Evolutionary conservation across 306 rosid species (phyloP).

Genomic region (Dryas alaskensis): DNA sequence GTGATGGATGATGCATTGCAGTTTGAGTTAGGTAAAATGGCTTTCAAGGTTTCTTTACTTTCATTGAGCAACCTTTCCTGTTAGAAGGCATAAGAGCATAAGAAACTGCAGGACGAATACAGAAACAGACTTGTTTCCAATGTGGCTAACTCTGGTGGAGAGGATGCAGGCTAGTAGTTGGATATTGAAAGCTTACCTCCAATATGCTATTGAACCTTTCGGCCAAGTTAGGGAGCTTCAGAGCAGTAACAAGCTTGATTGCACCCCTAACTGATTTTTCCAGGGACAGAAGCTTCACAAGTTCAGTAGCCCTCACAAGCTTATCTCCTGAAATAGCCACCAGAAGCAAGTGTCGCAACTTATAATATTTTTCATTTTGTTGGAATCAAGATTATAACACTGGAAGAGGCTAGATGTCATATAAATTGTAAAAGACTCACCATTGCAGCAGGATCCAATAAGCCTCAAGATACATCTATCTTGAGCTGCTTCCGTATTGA

Average conservation of each 20-base stretch:
- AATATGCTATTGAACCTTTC: conserved; percentile 80
- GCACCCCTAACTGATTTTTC: conserved; percentile 93
- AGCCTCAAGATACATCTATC: conserved; percentile 91
- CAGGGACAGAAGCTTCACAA: conserved; percentile 72
- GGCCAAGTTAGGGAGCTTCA: conserved; percentile 91
- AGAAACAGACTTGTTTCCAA: neutral
- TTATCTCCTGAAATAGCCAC: conserved; percentile 71
- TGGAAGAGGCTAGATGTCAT: neutral
- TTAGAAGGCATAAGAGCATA: conserved; percentile 17
- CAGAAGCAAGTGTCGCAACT: conserved; percentile 11
- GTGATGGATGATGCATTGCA: conserved; percentile 27
- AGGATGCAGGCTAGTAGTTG: neutral
- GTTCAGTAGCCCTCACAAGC: conserved; percentile 88
- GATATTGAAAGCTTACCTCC: conserved; percentile 55
- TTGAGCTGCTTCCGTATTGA: conserved; percentile 84
- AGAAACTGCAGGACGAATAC: conserved; percentile 20
- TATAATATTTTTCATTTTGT: neutral
- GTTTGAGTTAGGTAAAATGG: conserved; percentile 32
- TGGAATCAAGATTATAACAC: conserved; percentile 20
- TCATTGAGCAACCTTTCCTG: conserved; percentile 72
- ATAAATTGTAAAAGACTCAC: conserved; percentile 37
- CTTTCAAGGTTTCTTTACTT: conserved; percentile 34
- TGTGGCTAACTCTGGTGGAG: neutral
- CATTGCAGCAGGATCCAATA: conserved; percentile 90
- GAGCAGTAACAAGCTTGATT: conserved; percentile 81